A percentile compares a stretch with the other conserved stretches of the same genome.
phyloP scores from a whole-genome alignment of 768 basidiomycete genomes.

The Psilocybe cyanescens region DNA sequence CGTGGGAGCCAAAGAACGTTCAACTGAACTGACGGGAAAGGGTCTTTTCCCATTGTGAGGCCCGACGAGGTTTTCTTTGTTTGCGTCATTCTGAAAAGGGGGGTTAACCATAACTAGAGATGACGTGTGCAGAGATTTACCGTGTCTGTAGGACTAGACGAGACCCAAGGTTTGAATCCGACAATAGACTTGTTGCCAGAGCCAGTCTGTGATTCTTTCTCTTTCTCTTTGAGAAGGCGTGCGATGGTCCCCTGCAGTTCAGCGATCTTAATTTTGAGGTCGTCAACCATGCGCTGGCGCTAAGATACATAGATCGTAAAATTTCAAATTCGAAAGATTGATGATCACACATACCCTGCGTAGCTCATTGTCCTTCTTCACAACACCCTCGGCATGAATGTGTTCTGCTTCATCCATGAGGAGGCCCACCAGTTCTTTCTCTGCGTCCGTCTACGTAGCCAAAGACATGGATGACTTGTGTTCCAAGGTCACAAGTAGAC shows the following conservation, averaged over 20 bases:
- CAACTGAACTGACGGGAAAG: not conserved
- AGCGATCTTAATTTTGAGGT: slow-evolving; percentile 45
- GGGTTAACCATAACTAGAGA: not conserved
- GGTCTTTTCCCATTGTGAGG: not conserved
- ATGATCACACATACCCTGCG: slow-evolving; percentile 41
- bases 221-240: slow-evolving; percentile 41
- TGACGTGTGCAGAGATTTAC: not conserved
- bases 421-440: slow-evolving; percentile 51
- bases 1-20: not conserved
- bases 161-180: slow-evolving; percentile 41
- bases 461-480: slow-evolving; percentile 2
- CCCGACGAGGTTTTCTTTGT: not conserved
- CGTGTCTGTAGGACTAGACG: slow-evolving; percentile 33
- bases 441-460: slow-evolving; percentile 44
- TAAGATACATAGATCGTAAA: slow-evolving; percentile 22
- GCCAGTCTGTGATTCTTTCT: slow-evolving; percentile 27
- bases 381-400: slow-evolving; percentile 54
- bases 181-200: slow-evolving; percentile 38
- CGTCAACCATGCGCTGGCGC: slow-evolving; percentile 52
- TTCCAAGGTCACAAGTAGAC: slow-evolving; percentile 9
- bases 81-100: not conserved
- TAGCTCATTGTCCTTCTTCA: slow-evolving; percentile 60
- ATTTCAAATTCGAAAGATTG: slow-evolving; percentile 11
- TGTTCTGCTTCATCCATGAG: slow-evolving; percentile 48
- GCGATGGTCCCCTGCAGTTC: slow-evolving; percentile 52